A percentile compares a stretch with the other conserved stretches of the same genome.
Evolutionary conservation across 2,329 filamentous ascomycete species (phyloP).

Genomic region (Paraphaeosphaeria minitans): DNA sequence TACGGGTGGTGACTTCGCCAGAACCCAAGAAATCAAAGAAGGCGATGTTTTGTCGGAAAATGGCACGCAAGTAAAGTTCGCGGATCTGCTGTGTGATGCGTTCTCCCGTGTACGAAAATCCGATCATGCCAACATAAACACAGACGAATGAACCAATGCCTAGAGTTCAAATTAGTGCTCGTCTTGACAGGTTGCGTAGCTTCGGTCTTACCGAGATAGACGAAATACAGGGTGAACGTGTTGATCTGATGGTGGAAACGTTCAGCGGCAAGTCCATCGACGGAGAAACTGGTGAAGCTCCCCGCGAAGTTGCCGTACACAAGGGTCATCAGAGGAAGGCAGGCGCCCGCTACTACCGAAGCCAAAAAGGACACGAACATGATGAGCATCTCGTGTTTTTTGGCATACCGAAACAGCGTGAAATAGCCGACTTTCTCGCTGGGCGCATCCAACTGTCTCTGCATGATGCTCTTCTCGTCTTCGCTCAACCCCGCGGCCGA

Average conservation of each 20-base stretch:
- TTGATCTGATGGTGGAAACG: constrained; percentile 39
- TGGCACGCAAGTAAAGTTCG: constrained; percentile 68
- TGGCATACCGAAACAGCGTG: constrained; percentile 54
- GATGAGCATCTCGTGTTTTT: constrained; percentile 46
- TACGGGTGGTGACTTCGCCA: constrained; percentile 93
- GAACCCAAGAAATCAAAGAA: constrained; percentile 82
- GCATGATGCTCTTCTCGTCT: constrained; percentile 42
- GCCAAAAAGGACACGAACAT: constrained; percentile 63
- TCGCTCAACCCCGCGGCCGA: constrained; percentile 35
- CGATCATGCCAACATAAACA: constrained; percentile 74
- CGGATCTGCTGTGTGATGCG: constrained; percentile 53
- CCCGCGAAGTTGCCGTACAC: constrained; percentile 49
- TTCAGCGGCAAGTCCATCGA: constrained; percentile 31
- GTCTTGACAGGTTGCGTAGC: neutral
- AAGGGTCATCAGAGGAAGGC: constrained; percentile 73
- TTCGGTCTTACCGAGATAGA: constrained; percentile 51
- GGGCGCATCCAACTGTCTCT: constrained; percentile 50
- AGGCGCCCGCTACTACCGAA: constrained; percentile 74
- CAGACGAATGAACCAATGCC: constrained; percentile 63
- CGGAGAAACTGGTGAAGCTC: constrained; percentile 43
- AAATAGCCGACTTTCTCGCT: constrained; percentile 52
- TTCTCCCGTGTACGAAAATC: constrained; percentile 74
- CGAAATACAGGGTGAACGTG: constrained; percentile 44
- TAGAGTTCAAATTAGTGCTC: constrained; percentile 13
- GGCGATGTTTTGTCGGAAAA: constrained; percentile 49